These are phyloP conservation scores for Leptographium lundbergii DNA, from an alignment of 2,329 filamentous ascomycete species.

Conservation along the genomic window DNA sequence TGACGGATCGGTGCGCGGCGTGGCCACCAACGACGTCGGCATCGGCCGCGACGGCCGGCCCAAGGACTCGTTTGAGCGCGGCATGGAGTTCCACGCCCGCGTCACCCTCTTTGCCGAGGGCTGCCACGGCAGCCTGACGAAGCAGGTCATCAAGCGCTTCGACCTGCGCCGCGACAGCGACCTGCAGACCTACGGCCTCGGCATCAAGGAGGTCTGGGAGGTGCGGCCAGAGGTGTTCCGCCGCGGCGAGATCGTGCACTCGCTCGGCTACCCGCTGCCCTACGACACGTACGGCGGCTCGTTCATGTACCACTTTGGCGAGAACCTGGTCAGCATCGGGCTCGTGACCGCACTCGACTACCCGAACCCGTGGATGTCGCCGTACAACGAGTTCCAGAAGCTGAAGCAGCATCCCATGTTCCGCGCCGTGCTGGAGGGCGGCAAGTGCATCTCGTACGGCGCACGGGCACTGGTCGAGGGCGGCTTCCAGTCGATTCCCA, in stretches of 20 bases:
- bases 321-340: slow-evolving; percentile 87
- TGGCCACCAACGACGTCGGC: slow-evolving; percentile 91
- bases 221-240: slow-evolving; percentile 85
- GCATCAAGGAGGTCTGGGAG: slow-evolving; percentile 97
- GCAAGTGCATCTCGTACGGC: slow-evolving; percentile 94
- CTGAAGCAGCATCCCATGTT: slow-evolving; percentile 97
- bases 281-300: slow-evolving; percentile 87
- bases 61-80: slow-evolving; percentile 84
- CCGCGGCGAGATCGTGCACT: slow-evolving; percentile 74
- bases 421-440: slow-evolving; percentile 74
- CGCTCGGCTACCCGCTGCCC: slow-evolving; percentile 83
- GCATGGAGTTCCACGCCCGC: slow-evolving; percentile 95
- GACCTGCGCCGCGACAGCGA: slow-evolving; percentile 81
- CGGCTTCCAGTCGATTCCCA: slow-evolving; percentile 94
- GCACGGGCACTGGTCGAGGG: slow-evolving; percentile 87
- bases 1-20: slow-evolving; percentile 82
- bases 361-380: slow-evolving; percentile 89
- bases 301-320: slow-evolving; percentile 99
- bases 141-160: slow-evolving; percentile 90
- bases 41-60: slow-evolving; percentile 69
- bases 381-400: slow-evolving; percentile 94
- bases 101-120: slow-evolving; percentile 90
- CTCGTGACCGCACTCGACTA: slow-evolving; percentile 92
- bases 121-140: slow-evolving; percentile 88
- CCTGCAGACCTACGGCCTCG: slow-evolving; percentile 88